phyloP scores from a whole-genome alignment of 2,329 filamentous ascomycete species.

The Lecanosticta acicola region DNA sequence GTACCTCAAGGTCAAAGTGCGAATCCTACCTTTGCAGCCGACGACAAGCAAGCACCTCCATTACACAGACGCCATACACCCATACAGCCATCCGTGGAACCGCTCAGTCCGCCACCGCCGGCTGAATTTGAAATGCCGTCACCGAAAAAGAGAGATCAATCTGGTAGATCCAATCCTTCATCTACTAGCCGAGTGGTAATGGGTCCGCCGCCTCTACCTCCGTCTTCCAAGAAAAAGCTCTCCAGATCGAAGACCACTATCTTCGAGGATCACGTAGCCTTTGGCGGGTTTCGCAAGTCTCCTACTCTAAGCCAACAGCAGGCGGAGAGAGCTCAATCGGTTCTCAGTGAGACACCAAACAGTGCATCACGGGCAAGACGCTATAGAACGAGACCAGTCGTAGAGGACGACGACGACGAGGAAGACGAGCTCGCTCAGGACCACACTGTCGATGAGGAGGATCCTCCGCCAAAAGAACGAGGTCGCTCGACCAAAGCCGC shows the following conservation, averaged over 20 bases:
- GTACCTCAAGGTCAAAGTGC: background rate
- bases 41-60: background rate
- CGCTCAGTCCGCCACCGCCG: background rate
- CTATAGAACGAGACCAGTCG: too few species aligned
- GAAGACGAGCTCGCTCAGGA: slow-evolving; percentile 24
- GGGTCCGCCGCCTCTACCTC: slow-evolving; percentile 17
- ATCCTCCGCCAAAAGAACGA: slow-evolving; percentile 10
- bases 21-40: background rate
- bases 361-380: too few species aligned
- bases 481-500: slow-evolving; percentile 12
- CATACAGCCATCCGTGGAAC: background rate
- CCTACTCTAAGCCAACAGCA: slow-evolving; percentile 32
- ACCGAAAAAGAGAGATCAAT: background rate
- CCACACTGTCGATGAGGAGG: slow-evolving; percentile 2
- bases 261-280: slow-evolving; percentile 32
- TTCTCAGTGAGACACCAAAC: too few species aligned
- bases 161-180: background rate
- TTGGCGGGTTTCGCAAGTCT: slow-evolving; percentile 16
- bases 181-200: slow-evolving; percentile 4
- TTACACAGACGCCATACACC: background rate
- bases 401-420: slow-evolving; percentile 20
- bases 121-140: background rate
- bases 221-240: slow-evolving; percentile 15
- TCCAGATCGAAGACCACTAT: slow-evolving; percentile 32
- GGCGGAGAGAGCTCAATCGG: too few species aligned